phyloP scores from a whole-genome alignment of 2,329 filamentous ascomycete genomes.

The Calonectria pauciramosa region DNA sequence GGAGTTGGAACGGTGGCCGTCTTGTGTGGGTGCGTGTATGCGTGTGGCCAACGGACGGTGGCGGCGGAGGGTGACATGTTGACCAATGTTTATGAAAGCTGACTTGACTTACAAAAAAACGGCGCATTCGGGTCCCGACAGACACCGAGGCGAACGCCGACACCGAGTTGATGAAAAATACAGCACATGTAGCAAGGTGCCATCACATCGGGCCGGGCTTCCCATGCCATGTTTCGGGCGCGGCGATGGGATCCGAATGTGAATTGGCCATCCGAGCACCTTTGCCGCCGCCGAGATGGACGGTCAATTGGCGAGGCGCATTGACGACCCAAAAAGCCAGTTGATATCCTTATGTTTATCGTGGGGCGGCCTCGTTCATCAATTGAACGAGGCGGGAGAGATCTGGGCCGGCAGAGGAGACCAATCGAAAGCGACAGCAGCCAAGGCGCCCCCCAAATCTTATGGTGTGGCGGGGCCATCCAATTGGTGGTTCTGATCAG shows the following conservation, averaged over 20 bases:
- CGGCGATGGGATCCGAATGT: background rate
- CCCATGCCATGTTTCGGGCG: background rate
- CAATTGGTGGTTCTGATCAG: background rate
- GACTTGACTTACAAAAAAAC: background rate
- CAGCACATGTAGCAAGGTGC: background rate
- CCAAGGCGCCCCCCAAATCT: background rate
- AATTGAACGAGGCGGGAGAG: constrained; percentile 18
- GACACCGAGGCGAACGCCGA: constrained; percentile 6
- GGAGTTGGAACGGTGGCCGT: constrained; percentile 28
- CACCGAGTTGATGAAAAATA: background rate
- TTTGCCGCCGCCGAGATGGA: background rate
- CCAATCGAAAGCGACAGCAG: background rate
- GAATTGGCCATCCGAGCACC: background rate
- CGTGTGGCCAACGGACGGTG: constrained; percentile 10
- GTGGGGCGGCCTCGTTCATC: constrained; percentile 22
- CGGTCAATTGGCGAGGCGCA: background rate
- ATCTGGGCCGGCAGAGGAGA: constrained; percentile 14
- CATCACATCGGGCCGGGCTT: constrained; percentile 14
- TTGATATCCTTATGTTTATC: background rate
- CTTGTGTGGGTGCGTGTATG: too few relatives aligned
- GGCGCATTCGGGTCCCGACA: constrained; percentile 12
- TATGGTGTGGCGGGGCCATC: background rate
- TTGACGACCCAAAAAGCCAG: background rate
- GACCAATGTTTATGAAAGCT: constrained; percentile 5
- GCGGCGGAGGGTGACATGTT: constrained; percentile 8